Percentiles rank a stretch among this genome's conserved stretches.
These are phyloP conservation scores for Cladosporium sp. DNA, from an alignment of 2,329 filamentous ascomycete species.

Conservation along the genomic window DNA sequence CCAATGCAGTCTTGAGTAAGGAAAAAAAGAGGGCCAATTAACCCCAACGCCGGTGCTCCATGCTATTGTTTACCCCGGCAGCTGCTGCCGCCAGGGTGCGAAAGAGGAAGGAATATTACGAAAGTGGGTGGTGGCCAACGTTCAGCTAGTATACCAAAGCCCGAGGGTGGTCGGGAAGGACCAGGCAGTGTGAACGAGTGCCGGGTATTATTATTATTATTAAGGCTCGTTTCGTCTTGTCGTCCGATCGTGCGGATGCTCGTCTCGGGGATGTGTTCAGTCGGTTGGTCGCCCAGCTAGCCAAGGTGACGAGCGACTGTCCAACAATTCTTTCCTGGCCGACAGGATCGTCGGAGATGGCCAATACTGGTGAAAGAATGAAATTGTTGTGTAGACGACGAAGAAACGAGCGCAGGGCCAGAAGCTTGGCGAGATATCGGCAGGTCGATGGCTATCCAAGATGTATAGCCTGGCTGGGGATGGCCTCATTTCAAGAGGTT, in stretches of 20 bases:
- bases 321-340: constrained; percentile 6
- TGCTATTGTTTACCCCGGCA: neutral
- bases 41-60: neutral
- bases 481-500: neutral
- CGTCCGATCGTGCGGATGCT: neutral
- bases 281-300: neutral
- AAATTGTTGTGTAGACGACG: neutral
- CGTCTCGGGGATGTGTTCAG: neutral
- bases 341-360: neutral
- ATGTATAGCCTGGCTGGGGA: neutral
- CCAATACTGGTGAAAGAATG: neutral
- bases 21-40: neutral
- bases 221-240: constrained; percentile 9
- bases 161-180: neutral
- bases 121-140: constrained; percentile 4
- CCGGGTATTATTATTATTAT: constrained; percentile 5
- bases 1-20: constrained; percentile 3
- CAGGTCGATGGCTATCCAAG: neutral
- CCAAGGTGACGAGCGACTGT: constrained; percentile 11
- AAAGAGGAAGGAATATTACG: constrained; percentile 1
- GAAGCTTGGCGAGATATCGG: neutral
- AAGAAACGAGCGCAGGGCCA: constrained; percentile 3
- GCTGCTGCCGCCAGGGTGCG: neutral
- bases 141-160: neutral
- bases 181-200: neutral